These are phyloP conservation scores for Ophiostoma tasmaniense DNA, from an alignment of 2,329 filamentous ascomycete genomes.

Conservation along the genomic window DNA sequence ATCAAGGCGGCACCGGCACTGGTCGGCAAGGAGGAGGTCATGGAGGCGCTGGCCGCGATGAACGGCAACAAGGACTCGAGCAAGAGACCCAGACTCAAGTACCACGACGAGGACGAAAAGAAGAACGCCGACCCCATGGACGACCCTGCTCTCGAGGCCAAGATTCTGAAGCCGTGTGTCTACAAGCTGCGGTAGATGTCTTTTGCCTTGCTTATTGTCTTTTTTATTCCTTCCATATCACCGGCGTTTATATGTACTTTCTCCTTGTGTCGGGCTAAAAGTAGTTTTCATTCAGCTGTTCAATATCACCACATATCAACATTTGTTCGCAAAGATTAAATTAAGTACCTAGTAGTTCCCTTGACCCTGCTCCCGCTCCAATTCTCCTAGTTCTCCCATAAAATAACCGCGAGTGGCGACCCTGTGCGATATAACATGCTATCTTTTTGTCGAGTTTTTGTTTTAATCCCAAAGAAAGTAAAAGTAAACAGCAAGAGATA, in stretches of 20 bases:
- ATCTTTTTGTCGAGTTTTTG: neutral
- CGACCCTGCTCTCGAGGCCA: constrained; percentile 51
- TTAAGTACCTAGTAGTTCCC: neutral
- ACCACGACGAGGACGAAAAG: constrained; percentile 50
- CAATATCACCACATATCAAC: neutral
- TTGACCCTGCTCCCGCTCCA: neutral
- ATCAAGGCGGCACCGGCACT: constrained; percentile 69
- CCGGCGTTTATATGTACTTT: neutral
- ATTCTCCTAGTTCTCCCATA: neutral
- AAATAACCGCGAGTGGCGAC: neutral
- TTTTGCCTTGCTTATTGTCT: neutral
- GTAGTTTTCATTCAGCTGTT: neutral
- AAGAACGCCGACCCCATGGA: constrained; percentile 46
- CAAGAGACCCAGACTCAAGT: constrained; percentile 43
- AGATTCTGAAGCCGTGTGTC: constrained; percentile 82
- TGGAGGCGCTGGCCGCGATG: constrained; percentile 11
- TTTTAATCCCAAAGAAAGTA: neutral
- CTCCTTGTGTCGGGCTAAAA: neutral
- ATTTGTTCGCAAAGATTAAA: neutral
- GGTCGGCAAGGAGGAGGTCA: constrained; percentile 62
- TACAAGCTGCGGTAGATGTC: constrained; percentile 71
- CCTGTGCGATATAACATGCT: neutral
- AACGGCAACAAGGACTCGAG: constrained; percentile 7
- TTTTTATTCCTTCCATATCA: neutral
- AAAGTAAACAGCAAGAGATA: neutral